These are phyloP conservation scores for Sphaerulina vaccinii DNA, from an alignment of 2,329 filamentous ascomycete genomes.

Conservation along the genomic window DNA sequence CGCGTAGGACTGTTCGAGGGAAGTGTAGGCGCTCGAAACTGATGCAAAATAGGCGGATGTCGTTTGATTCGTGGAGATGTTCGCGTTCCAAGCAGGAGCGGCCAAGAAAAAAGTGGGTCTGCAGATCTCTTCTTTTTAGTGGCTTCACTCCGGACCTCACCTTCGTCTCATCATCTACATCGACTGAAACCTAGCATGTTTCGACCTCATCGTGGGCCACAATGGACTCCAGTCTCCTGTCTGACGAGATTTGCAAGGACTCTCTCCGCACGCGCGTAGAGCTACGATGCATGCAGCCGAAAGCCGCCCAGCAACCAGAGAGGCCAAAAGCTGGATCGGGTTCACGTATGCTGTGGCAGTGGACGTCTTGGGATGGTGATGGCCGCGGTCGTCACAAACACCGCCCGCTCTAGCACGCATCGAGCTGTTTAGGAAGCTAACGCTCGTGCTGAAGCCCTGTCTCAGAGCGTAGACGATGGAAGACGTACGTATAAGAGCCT, in stretches of 20 bases:
- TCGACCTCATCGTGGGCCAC: conserved; percentile 9
- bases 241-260: conserved; percentile 23
- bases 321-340: too few relatives aligned
- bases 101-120: background rate
- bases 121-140: conserved; percentile 1
- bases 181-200: conserved; percentile 20
- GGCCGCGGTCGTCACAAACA: conserved; percentile 10
- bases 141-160: conserved; percentile 3
- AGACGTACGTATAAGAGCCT: conserved; percentile 17
- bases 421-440: conserved; percentile 10
- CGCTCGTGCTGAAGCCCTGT: background rate
- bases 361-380: conserved; percentile 20
- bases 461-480: background rate
- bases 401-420: conserved; percentile 13
- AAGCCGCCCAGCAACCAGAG: too few relatives aligned
- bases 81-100: background rate
- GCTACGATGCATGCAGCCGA: conserved; percentile 1
- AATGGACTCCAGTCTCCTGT: conserved; percentile 13
- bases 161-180: conserved; percentile 7
- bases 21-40: conserved; percentile 8
- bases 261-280: conserved; percentile 12
- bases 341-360: conserved; percentile 11
- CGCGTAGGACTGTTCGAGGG: too few relatives aligned
- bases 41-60: background rate
- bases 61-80: conserved; percentile 5